Evolutionary conservation across 2,329 filamentous ascomycete genomes (phyloP), one percentile per base, ranked within the genome.

Genomic region (Coniochaeta sp.): DNA sequence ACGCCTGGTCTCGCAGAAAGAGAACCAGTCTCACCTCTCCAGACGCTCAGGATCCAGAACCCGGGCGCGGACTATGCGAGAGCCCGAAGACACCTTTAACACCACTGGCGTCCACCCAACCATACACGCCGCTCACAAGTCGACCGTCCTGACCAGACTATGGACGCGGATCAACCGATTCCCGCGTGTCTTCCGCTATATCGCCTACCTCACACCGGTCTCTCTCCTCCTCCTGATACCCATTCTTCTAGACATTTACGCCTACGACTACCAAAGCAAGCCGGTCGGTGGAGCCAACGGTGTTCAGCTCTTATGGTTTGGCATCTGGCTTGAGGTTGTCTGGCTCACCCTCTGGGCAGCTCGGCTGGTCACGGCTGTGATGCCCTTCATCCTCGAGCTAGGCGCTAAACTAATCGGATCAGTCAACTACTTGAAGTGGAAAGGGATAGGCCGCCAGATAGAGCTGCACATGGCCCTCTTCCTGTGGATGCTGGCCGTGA

Each of bases 341-440:
- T 97, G 92, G 92, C 76, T 92, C 56, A 90, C 90, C 0, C 75
- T 96, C 0, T 97, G 92, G 92, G 85, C 86, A 18, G 86, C 77
- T 1, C 73, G 78, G 12, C 78, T 82, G 63, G 58, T 75, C 38
- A 78, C 76, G 3, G 73, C 75, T 24, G 63, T 78, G 30, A 67
- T 82, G 57, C 78, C 79, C 0, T 67, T 64, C 26, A 51, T 72
- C 6, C 71, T 81, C 52, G 68, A 71, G 33, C 60, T 69, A 8
- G 28, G 87, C 14, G 84, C 89, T 5, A 89, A 85, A 60, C 73
- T 92, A 5, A 85, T 90, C 62, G 81, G 77, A 2, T 94, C 91
- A 14, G 94, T 91, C 65, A 92, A 89, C 59, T 79, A 83, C 62
- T 95, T 94, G 72, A 96, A 96, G 66, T 96, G 91, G 91, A 85